Evolutionary conservation across 208 protist species (phyloP), one percentile per base, ranked within the genome.

Genomic region (Porcisia hertigi): DNA sequence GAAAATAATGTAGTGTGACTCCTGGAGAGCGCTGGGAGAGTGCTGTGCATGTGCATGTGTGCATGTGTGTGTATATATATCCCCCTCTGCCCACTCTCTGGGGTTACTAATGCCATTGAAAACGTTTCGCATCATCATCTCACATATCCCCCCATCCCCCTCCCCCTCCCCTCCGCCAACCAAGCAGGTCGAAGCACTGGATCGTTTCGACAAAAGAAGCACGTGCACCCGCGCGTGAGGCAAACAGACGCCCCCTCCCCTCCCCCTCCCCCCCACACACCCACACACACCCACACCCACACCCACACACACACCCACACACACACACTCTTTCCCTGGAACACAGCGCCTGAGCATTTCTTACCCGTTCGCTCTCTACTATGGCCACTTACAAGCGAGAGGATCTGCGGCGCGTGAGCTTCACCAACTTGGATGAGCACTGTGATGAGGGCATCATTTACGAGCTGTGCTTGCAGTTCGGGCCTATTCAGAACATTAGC

Each of bases 381-480:
- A 94, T 95, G 92, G 69, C 88, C 20, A 88, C 83, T 12, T 96
- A 92, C 73, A 91, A 87, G 34, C 92, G 88, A 20, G 90, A 96
- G 72, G 92, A 96, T 67, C 85, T 94, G 43, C 82, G 86, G 5
- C 90, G 89, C 11, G 92, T 96, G 0, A 82, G 83, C 69, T 91
- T 97, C 57, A 84, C 76, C 54, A 89, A 95, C 69, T 69, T 97
- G 3, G 87, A 92, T 7, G 89, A 95, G 57, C 89, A 94, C 71
- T 95, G 89, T 69, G 84, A 94, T 69, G 91, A 95, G 77, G 83
- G 82, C 49, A 76, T 95, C 34, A 79, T 97, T 9, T 84, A 97
- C 77, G 93, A 97, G 79, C 85, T 97, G 30, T 93, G 89, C 60
- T 71, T 83, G 34, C 91, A 97, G 83, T 97, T 97, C 73, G 93